Base-by-base conservation (phyloP, 2,329 filamentous ascomycete genomes). In the Emergomyces orientalis region DNA sequence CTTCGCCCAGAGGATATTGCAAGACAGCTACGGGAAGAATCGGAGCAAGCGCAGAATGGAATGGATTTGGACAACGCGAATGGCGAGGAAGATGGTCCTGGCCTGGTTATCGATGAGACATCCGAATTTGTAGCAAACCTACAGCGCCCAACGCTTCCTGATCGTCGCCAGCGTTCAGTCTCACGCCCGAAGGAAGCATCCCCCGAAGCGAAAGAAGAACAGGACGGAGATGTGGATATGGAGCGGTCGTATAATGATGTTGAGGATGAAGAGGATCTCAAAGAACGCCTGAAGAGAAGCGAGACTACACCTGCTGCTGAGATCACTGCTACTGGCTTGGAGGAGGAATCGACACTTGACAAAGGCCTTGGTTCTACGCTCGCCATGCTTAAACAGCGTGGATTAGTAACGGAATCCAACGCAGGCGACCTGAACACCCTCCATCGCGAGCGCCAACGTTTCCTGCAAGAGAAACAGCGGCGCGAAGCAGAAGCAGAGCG, bases 41-140 rank as follows among this genome's bases (percentile, higher is more conserved):
- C 71, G 2, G 67, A 68, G 62, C 71, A 73, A 45, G 78, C 77
- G 2, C 79, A 79, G 60, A 78, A 77, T 0, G 77, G 78, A 11
- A 79, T 83, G 71, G 87, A 86, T 25, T 83, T 86, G 37, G 85
- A 87, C 59, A 78, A 82, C 2, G 79, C 76, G 19, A 79, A 81
- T 0, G 78, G 79, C 25, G 71, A 76, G 11, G 80, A 81, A 51
- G 80, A 83, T 59, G 78, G 78, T 41, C 80, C 79, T 1, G 93
- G 91, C 1, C 80, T 99, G 1, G 84, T 97, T n/a, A 92, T 99
- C 63, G 93, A 97, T 65, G 94, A 97, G 72, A 96, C 93, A 0
- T 91, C 91, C 0, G 92, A 96, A 70, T 99, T 99, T 69, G 89
- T 99, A 37, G 88, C 91, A 32, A 91, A 91, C 62, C 77, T 99